Conservation (phyloP, 225 moss, liverwort and hornwort species). For the Neckera pumila region DNA sequence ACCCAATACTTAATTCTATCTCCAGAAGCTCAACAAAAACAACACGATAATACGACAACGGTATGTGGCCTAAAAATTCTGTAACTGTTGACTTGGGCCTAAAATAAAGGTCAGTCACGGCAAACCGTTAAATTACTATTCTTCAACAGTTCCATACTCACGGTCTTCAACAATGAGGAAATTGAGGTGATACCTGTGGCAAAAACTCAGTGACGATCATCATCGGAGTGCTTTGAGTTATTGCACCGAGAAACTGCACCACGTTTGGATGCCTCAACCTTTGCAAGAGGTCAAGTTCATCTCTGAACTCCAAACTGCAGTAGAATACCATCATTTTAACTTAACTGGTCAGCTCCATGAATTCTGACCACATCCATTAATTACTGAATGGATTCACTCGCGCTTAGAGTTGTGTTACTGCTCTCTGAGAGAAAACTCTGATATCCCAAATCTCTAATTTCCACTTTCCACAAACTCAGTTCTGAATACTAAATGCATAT, state of each 20-base stretch:
- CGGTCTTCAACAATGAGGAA: not conserved
- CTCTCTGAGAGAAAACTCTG: not conserved
- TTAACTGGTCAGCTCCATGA: not conserved
- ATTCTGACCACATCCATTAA: not conserved
- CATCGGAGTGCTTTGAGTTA: slow-evolving; percentile 87
- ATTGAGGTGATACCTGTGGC: slow-evolving; percentile 18
- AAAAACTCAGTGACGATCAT: slow-evolving; percentile 92
- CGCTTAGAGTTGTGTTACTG: not conserved
- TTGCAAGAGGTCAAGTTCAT: slow-evolving; percentile 69
- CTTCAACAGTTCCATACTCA: not conserved
- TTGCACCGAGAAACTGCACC: slow-evolving; percentile 88
- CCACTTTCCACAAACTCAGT: not conserved
- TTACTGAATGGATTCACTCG: not conserved
- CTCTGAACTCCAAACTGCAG: slow-evolving; percentile 59
- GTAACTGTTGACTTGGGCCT: not conserved
- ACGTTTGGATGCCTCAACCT: slow-evolving; percentile 87
- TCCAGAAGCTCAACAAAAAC: not conserved
- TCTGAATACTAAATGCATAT: not conserved
- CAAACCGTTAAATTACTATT: not conserved
- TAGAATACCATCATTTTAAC: not conserved
- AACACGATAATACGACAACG: not conserved
- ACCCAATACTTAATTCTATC: not conserved
- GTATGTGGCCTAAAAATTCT: not conserved
- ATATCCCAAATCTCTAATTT: not conserved
- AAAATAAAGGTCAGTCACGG: not conserved